phyloP scores from a whole-genome alignment of 768 basidiomycete genomes.

The Cystofilobasidium capitatum region DNA sequence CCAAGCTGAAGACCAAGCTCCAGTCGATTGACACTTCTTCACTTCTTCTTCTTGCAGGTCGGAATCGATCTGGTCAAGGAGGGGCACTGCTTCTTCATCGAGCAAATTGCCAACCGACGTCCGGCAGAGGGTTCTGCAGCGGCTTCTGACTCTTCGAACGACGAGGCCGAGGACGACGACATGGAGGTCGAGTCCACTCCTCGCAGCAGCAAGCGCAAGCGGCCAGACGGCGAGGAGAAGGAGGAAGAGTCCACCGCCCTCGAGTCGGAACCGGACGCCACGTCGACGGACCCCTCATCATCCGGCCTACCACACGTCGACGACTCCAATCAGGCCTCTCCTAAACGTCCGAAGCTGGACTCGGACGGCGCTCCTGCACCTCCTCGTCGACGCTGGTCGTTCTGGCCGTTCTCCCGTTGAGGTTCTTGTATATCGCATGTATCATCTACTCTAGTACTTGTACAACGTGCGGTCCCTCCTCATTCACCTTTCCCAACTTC shows the following conservation, averaged over 20 bases:
- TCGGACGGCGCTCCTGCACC: neutral
- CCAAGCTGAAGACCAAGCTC: neutral
- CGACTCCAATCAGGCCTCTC: too few relatives aligned
- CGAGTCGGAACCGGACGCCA: too few relatives aligned
- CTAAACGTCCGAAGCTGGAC: neutral
- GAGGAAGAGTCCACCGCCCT: too few relatives aligned
- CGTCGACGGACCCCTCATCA: neutral
- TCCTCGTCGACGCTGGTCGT: neutral
- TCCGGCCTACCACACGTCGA: neutral
- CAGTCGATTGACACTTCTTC: neutral
- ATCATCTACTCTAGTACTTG: neutral
- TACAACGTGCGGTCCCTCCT: too few relatives aligned
- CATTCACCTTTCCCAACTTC: neutral
- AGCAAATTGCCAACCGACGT: neutral
- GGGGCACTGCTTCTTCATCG: conserved; percentile 1
- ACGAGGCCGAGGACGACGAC: too few relatives aligned
- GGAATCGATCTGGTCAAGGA: conserved; percentile 7
- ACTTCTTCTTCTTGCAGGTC: neutral
- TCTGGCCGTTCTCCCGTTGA: conserved; percentile 1
- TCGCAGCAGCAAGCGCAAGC: too few relatives aligned
- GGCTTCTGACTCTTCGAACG: neutral
- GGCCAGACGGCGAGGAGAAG: too few relatives aligned
- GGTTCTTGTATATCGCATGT: neutral
- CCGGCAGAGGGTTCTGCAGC: neutral
- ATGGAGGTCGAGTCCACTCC: too few relatives aligned